A percentile compares a stretch with the other conserved stretches of the same genome.
Conservation (phyloP, 148 eudicot species). For the Arctostaphylos glauca region DNA sequence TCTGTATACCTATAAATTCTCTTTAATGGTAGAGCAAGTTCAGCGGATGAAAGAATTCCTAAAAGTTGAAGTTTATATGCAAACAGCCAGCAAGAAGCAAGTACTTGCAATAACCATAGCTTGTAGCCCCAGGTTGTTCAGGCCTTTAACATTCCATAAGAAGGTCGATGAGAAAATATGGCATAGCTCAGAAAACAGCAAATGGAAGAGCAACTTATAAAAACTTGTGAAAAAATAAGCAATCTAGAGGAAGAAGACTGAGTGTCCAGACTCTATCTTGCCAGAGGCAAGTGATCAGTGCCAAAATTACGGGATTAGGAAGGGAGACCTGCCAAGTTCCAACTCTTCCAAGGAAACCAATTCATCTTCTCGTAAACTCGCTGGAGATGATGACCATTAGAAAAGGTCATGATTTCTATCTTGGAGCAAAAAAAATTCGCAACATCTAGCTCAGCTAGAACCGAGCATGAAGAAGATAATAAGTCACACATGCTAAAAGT, state of each 20-base stretch:
- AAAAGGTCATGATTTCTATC: neutral
- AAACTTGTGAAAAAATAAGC: neutral
- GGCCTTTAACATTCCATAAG: neutral
- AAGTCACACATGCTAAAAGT: too few relatives aligned
- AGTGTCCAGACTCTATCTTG: neutral
- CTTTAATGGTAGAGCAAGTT: neutral
- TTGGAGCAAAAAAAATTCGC: too few relatives aligned
- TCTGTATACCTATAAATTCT: neutral
- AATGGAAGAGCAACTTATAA: neutral
- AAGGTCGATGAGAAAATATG: neutral
- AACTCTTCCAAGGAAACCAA: neutral
- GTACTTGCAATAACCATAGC: neutral
- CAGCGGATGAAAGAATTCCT: neutral
- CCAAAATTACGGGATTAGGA: neutral
- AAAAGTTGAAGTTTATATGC: neutral
- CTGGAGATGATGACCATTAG: neutral
- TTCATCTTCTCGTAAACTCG: neutral
- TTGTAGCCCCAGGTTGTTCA: neutral
- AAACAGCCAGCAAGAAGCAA: neutral
- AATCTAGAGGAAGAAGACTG: neutral
- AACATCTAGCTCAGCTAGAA: too few relatives aligned
- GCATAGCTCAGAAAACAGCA: neutral
- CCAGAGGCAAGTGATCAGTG: neutral
- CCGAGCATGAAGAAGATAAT: too few relatives aligned
- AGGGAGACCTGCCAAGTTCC: neutral